phyloP scores from a whole-genome alignment of 305 asterid species.

The Fraxinus latifolia region DNA sequence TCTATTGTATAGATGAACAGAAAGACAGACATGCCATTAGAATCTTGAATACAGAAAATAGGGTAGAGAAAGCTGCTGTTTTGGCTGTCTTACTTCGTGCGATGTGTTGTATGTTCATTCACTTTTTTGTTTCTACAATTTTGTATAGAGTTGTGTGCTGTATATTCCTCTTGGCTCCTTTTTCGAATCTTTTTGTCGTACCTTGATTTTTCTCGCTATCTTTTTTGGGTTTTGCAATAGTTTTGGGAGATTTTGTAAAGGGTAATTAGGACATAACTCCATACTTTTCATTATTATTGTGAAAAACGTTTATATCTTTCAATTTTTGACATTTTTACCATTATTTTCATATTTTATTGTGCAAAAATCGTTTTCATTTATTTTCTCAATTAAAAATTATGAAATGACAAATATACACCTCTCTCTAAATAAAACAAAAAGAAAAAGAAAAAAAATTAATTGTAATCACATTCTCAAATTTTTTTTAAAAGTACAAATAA shows the following conservation, averaged over 20 bases:
- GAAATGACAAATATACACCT: too few relatives aligned
- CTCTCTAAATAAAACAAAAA: too few relatives aligned
- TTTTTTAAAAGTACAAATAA: too few relatives aligned
- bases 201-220: neutral
- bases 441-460: too few relatives aligned
- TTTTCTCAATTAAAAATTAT: too few relatives aligned
- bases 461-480: too few relatives aligned
- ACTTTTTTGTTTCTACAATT: neutral
- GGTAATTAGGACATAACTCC: too few relatives aligned
- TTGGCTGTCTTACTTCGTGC: conserved; percentile 14
- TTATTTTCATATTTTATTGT: too few relatives aligned
- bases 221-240: neutral
- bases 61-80: conserved; percentile 27
- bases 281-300: too few relatives aligned
- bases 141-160: conserved; percentile 14
- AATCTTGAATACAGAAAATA: conserved; percentile 23
- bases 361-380: too few relatives aligned
- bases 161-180: neutral
- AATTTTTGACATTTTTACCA: too few relatives aligned
- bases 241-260: neutral
- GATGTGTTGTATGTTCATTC: conserved; percentile 22
- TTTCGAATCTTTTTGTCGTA: conserved; percentile 3
- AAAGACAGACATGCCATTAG: neutral
- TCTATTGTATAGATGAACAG: conserved; percentile 18
- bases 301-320: too few relatives aligned